Evolutionary conservation across 805 yeast species (phyloP), one percentile per base, ranked within the genome.

Genomic region (Starmerella cellae): DNA sequence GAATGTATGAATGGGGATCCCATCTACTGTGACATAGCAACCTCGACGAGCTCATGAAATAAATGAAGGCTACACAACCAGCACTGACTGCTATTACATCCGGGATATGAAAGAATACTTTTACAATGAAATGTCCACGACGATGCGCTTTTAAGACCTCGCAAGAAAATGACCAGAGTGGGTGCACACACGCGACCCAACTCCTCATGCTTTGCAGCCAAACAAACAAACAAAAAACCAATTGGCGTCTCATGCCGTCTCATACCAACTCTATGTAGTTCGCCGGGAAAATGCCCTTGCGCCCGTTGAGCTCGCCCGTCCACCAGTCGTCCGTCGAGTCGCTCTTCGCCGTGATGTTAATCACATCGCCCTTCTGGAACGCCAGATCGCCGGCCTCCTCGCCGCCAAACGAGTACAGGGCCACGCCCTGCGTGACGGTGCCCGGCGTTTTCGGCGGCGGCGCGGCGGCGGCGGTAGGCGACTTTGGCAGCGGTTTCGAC

Each of bases 321-420:
- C 98, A 91, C 98, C 98, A 91, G 60, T 91, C 97, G 60, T 91
- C 94, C 38, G 77, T 74, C 13, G 95, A 79, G 8, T 81, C 87
- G 9, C 91, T 77, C 61, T 82, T 83, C 61, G 85, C 83, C 43
- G 82, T 65, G 51, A 91, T 81, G 34, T 83, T 79, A 52, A 91
- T 82, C 14, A 82, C 80, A 60, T 91, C 98, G 42, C 98, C 98
- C 67, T 91, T 91, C 52, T 75, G 78, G 69, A 91, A 91, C 4
- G 94, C 74, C 55, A 91, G 69, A 61, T 91, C 98, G 5, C 96
- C 96, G n/a, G 70, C 59, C 63, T 88, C 93, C 61, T 87, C 94
- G 22, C 96, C 97, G 39, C 77, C 80, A 61, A 91, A 88, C 2
- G 85, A 70, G 63, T 73, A 88, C 50, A 85, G 67, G 0, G 98